Evolutionary conservation across 371 early-diverging fungal genomes (phyloP).

Genomic region (Mortierella polycephala): DNA sequence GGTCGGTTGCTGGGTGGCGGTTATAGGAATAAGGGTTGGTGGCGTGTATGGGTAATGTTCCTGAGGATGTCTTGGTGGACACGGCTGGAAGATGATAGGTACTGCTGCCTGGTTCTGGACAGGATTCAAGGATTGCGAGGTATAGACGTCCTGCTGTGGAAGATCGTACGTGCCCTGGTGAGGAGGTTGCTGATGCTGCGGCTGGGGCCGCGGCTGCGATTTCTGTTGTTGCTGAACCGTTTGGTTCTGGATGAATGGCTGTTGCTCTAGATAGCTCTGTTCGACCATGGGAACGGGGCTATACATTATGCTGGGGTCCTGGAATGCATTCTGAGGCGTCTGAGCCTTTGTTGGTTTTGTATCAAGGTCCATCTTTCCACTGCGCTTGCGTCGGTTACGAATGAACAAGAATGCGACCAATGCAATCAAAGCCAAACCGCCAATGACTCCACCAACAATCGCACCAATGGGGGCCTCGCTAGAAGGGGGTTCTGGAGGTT

Average conservation of each 20-base stretch:
- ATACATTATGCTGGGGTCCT: constrained; percentile 1
- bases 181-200: constrained; percentile 12
- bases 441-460: constrained; percentile 47
- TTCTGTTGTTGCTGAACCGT: constrained; percentile 11
- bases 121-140: not conserved
- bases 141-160: constrained; percentile 5
- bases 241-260: constrained; percentile 2
- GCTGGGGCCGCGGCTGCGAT: constrained; percentile 7
- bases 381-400: constrained; percentile 26
- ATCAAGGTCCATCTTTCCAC: too few species aligned
- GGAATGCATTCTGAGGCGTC: not conserved
- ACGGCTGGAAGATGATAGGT: constrained; percentile 34
- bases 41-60: constrained; percentile 27
- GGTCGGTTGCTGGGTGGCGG: constrained; percentile 12
- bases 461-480: constrained; percentile 18
- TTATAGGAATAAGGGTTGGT: constrained; percentile 17
- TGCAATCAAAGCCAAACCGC: constrained; percentile 34
- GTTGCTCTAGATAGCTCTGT: constrained; percentile 10
- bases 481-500: not conserved
- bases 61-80: constrained; percentile 2
- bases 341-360: too few species aligned
- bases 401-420: constrained; percentile 29
- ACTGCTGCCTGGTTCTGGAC: not conserved
- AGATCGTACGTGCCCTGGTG: constrained; percentile 5
- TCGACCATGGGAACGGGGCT: constrained; percentile 8